Evolutionary conservation across 2,329 filamentous ascomycete genomes (phyloP).

Genomic region (Penicillium occitanis): DNA sequence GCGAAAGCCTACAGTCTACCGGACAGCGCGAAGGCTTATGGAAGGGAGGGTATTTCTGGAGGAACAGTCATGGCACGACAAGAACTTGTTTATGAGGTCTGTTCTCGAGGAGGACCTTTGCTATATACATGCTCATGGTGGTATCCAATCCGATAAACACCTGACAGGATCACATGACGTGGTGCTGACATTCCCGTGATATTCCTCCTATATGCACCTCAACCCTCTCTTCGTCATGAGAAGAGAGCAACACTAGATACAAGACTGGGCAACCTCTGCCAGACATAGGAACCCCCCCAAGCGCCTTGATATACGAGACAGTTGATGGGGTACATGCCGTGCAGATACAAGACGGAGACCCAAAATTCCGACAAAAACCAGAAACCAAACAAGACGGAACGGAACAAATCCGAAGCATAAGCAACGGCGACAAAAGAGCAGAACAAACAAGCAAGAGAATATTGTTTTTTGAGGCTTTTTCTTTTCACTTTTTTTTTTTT

Average conservation of each 20-base stretch:
- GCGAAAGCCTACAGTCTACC: slow-evolving; percentile 45
- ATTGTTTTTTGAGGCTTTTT: background rate
- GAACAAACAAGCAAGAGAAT: background rate
- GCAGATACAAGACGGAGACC: slow-evolving; percentile 5
- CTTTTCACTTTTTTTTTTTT: background rate
- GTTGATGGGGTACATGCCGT: slow-evolving; percentile 9
- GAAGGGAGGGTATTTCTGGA: slow-evolving; percentile 49
- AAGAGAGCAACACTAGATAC: background rate
- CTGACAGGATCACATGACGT: background rate
- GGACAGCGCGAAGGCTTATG: slow-evolving; percentile 51
- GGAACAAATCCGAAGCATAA: background rate
- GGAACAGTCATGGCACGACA: background rate
- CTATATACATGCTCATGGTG: background rate
- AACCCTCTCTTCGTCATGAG: background rate
- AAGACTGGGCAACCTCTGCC: background rate
- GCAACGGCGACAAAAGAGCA: background rate
- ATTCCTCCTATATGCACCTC: background rate
- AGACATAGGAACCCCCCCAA: background rate
- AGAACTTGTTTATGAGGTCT: background rate
- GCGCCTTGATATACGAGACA: slow-evolving; percentile 9
- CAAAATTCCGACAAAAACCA: background rate
- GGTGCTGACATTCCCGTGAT: background rate
- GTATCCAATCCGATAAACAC: background rate
- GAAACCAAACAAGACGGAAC: background rate
- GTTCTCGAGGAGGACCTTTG: background rate